A percentile compares a stretch with the other conserved stretches of the same genome.
These are phyloP conservation scores for Phalaenopsis hybrid DNA, from an alignment of 116 monocot genomes.

Conservation along the genomic window DNA sequence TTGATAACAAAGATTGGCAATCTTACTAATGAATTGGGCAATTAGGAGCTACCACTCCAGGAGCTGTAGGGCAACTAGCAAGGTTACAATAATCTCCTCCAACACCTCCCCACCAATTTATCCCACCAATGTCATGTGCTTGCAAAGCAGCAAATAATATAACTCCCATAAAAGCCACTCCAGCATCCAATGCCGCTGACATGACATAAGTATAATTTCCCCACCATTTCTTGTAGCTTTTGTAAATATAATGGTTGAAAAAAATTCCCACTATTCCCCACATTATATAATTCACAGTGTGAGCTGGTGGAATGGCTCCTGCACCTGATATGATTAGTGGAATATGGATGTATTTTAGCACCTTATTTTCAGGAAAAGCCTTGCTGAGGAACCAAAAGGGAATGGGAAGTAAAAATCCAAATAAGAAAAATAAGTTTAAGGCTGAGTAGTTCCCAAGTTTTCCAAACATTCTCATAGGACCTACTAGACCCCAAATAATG, in stretches of 20 bases:
- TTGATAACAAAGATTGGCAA: no score
- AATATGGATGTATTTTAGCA: not conserved
- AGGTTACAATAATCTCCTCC: slow-evolving; percentile 3
- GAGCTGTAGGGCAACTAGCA: not conserved
- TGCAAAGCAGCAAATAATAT: not conserved
- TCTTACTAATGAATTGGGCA: not conserved
- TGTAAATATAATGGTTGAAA: not conserved
- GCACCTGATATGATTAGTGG: not conserved
- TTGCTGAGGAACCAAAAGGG: not conserved
- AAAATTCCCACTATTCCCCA: not conserved
- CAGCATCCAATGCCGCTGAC: not conserved
- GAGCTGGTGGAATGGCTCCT: not conserved
- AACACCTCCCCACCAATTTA: slow-evolving; percentile 5
- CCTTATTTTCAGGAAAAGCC: not conserved
- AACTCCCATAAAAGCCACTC: not conserved
- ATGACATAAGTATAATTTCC: not conserved
- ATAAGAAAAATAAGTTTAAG: not conserved
- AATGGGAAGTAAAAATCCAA: not conserved
- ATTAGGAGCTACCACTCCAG: not conserved
- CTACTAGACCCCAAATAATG: not conserved
- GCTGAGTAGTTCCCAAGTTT: not conserved
- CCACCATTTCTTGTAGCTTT: not conserved
- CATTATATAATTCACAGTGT: not conserved
- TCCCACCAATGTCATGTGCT: not conserved
- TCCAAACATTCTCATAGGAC: not conserved